phyloP scores from a whole-genome alignment of 257 asterid species.

The Scutellaria minor region DNA sequence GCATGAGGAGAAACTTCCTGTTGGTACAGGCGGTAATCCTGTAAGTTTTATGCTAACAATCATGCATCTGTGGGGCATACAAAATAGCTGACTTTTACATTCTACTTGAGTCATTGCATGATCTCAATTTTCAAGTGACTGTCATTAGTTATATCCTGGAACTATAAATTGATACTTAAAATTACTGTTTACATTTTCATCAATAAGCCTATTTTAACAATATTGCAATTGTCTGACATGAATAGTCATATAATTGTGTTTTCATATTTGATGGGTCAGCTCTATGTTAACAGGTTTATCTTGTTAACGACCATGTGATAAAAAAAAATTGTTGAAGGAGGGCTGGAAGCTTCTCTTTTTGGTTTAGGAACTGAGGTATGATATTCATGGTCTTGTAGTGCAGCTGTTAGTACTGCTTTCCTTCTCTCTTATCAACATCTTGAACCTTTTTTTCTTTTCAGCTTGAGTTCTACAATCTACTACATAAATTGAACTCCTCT shows the following conservation, averaged over 20 bases:
- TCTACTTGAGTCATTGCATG: constrained; percentile 29
- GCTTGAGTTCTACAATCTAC: constrained; percentile 82
- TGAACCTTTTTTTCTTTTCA: constrained; percentile 37
- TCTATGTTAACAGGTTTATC: constrained; percentile 67
- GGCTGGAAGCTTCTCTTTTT: constrained; percentile 81
- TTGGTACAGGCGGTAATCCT: constrained; percentile 98
- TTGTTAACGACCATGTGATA: constrained; percentile 67
- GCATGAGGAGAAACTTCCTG: constrained; percentile 90
- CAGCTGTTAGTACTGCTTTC: constrained; percentile 24
- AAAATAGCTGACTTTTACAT: constrained; percentile 11
- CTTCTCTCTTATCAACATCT: constrained; percentile 10
- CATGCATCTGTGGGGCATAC: constrained; percentile 13
- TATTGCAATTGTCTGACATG: background rate
- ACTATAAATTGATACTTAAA: background rate
- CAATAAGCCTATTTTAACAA: background rate
- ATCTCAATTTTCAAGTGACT: constrained; percentile 8
- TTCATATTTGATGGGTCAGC: constrained; percentile 10
- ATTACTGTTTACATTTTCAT: background rate
- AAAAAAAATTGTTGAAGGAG: constrained; percentile 85
- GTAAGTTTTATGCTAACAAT: constrained; percentile 56
- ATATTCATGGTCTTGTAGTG: constrained; percentile 22
- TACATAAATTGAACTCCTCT: constrained; percentile 36
- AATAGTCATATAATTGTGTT: constrained; percentile 5
- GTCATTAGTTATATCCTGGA: background rate
- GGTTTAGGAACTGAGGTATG: constrained; percentile 93